phyloP scores from a whole-genome alignment of 2,329 filamentous ascomycete species.

The Trichoderma sp. region DNA sequence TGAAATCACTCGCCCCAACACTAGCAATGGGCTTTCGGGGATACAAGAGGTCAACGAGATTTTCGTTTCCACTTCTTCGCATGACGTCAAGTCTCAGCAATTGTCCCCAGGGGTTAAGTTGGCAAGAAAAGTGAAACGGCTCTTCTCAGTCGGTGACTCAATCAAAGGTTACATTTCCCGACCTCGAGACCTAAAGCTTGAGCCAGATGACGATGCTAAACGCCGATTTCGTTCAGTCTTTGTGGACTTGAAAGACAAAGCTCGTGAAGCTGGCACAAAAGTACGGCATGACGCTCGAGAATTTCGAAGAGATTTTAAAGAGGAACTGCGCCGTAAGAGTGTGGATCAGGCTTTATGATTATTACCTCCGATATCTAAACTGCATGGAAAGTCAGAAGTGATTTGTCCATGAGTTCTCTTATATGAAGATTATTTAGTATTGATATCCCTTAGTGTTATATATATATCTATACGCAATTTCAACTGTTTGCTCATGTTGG shows the following conservation, averaged over 20 bases:
- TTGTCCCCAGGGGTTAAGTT: background rate
- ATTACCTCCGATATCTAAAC: background rate
- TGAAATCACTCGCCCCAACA: background rate
- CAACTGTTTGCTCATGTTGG: background rate
- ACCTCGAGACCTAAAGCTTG: background rate
- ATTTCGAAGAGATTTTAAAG: conserved; percentile 1
- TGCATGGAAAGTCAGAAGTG: background rate
- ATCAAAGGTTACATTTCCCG: background rate
- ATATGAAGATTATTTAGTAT: background rate
- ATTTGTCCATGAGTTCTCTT: background rate
- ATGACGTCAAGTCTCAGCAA: background rate
- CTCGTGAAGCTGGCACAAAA: background rate
- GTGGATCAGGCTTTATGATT: background rate
- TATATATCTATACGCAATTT: background rate
- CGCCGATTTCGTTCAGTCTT: background rate
- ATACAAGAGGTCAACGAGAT: background rate
- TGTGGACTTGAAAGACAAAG: background rate
- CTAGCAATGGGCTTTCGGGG: background rate
- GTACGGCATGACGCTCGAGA: background rate
- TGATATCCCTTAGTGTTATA: background rate
- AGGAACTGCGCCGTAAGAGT: background rate
- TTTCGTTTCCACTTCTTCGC: background rate
- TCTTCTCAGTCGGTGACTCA: background rate
- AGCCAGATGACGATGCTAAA: background rate
- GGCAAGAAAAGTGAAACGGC: conserved; percentile 2